Conservation (phyloP, 2,329 filamentous ascomycete genomes). For the Fusarium pseudoanthophilum region DNA sequence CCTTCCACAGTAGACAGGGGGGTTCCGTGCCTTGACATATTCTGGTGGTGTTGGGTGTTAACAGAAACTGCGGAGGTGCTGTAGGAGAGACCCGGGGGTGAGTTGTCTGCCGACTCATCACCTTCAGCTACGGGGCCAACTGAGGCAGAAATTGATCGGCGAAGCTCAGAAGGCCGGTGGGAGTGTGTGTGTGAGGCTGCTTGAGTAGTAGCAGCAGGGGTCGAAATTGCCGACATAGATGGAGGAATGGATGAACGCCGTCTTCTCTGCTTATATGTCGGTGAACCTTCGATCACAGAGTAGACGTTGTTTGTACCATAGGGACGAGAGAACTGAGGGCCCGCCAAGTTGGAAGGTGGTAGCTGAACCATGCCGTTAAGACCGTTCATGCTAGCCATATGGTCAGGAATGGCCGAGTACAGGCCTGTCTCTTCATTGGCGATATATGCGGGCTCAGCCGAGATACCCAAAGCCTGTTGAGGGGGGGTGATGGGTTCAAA, state of each 20-base stretch:
- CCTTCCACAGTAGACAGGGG: slow-evolving; percentile 86
- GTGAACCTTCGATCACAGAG: slow-evolving; percentile 96
- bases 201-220: slow-evolving; percentile 72
- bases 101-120: slow-evolving; percentile 82
- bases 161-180: slow-evolving; percentile 87
- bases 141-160: slow-evolving; percentile 89
- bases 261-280: slow-evolving; percentile 97
- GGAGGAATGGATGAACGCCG: slow-evolving; percentile 93
- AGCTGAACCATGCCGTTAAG: slow-evolving; percentile 93
- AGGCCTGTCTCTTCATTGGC: slow-evolving; percentile 97
- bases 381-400: slow-evolving; percentile 75
- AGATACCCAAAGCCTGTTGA: slow-evolving; percentile 84
- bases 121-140: slow-evolving; percentile 84
- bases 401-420: slow-evolving; percentile 94
- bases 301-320: slow-evolving; percentile 84
- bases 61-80: slow-evolving; percentile 75
- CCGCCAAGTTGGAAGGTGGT: slow-evolving; percentile 84
- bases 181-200: slow-evolving; percentile 76
- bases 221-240: slow-evolving; percentile 75
- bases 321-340: slow-evolving; percentile 80
- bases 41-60: slow-evolving; percentile 75
- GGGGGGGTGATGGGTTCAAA: slow-evolving; percentile 97
- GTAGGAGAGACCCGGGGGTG: slow-evolving; percentile 79
- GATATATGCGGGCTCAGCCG: slow-evolving; percentile 93
- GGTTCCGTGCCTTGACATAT: slow-evolving; percentile 91